Base-by-base conservation (phyloP, 1,284 basidiomycete genomes). In the Naganishia sp. region DNA sequence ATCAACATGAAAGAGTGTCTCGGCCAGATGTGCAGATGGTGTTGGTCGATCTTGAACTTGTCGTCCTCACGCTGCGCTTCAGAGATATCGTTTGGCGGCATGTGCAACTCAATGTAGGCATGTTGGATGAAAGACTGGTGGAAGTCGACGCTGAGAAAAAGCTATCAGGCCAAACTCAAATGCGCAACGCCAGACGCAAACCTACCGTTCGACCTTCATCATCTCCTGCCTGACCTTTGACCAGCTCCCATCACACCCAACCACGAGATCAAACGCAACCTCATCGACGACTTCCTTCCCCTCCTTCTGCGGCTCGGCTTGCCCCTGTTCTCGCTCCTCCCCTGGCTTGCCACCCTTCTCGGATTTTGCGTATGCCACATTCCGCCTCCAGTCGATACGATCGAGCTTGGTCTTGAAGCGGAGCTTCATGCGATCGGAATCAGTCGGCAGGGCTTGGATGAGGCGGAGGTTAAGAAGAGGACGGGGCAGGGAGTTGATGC, bases 1-100 rank as follows among this genome's bases (percentile, higher is more conserved):
- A 99, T 97, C 73, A 99, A 86, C 95, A 99, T 99, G 83, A 97
- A 98, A 58, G 92, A 90, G 79, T 94, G 91, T 75, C 94, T 88
- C 67, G 95, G 96, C 95, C 95, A 99, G 76, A 99, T 98, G 82
- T 99, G 96, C 71, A 99, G 87, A 80, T 98, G 92, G 80, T 92
- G 89, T 71, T 91, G 90, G 83, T 96, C 92, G 79, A 99, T 87
- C 58, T 87, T 83, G 82, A 90, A 99, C 32, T 80, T 83, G 67
- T 85, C 78, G 68, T 86, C 82, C 15, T 50, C 57, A 10, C 32
- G 43, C 28, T 51, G 71, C 86, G 90, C 72, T 84, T 79, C 47
- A 67, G 71, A 71, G 49, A 72, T 73, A 75, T 79, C 70, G 62
- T 89, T 89, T 73, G 94, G 84, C 71, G 93, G 92, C 85, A 99